Base-by-base conservation (phyloP, 768 basidiomycete species). In the Auriscalpium microsporum region DNA sequence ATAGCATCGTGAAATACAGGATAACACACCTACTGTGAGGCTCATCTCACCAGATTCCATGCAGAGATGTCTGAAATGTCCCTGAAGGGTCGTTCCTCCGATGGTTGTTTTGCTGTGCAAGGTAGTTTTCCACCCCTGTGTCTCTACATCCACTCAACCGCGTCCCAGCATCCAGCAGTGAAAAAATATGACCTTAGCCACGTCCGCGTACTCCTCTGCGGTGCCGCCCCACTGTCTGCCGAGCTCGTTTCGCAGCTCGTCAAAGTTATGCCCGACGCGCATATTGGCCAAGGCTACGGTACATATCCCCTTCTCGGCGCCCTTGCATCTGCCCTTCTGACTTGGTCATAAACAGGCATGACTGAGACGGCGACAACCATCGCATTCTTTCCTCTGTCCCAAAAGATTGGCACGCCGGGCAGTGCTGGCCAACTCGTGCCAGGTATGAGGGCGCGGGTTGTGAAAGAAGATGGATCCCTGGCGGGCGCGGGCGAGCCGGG, bases 241-340 rank as follows among this genome's bases (percentile, higher is more conserved):
- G 69, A 69, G 48, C 58, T 73, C 19, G 64, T 59, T 51, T 62
- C 75, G 46, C 70, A 75, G 48, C 64, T 85, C 14, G 72, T 76
- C 36, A 66, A 71, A 28, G 65, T 83, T 45, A 67, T 84, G 52
- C 83, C 82, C 0, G 64, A 77, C 44, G 78, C 79, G 0, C 69
- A 76, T 50, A 76, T 86, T 40, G 83, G 82, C 4, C 83, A 86
- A 65, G 78, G 76, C 8, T 84, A 82, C 53, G 83, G 82, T 78
- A 45, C 7, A 21, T 19, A 47, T 50, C 6, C 10, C 5, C 34
- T 2, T 40, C 36, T 35, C 19, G 17, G 6, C 37, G 36, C 3
- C 17, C 38, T 37, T 2, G 55, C 6, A 14, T n/a, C 8, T 44
- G 38, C 9, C 23, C 38, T 14, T 19, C 10, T 34, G 17, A 7